A percentile compares a stretch with the other conserved stretches of the same genome.
These are phyloP conservation scores for Rhododendron simsii DNA, from an alignment of 148 eudicot genomes.

Conservation along the genomic window DNA sequence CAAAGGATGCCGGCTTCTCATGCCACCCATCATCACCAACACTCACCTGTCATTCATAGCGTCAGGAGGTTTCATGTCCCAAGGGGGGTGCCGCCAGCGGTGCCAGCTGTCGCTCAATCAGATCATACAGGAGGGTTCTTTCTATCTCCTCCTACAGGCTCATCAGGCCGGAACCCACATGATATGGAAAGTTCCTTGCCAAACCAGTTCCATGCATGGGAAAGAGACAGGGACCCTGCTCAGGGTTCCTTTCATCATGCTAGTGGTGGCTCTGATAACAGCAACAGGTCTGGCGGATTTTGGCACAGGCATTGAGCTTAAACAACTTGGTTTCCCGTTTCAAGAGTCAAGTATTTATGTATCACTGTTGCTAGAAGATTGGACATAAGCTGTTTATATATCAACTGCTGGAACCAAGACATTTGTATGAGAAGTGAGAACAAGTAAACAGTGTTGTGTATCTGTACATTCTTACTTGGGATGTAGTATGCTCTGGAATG, in stretches of 20 bases:
- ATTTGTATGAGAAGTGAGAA: not conserved
- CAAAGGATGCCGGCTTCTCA: slow-evolving; percentile 25
- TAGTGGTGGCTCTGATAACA: slow-evolving; percentile 19
- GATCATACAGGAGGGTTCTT: slow-evolving; percentile 19
- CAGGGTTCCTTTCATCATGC: slow-evolving; percentile 12
- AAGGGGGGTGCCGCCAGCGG: slow-evolving; percentile 9
- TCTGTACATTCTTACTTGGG: not conserved
- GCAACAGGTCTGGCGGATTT: slow-evolving; percentile 15
- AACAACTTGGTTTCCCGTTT: not conserved
- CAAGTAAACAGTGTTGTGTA: not conserved
- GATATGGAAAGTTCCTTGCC: slow-evolving; percentile 15
- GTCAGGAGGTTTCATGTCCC: slow-evolving; percentile 24
- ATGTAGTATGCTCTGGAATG: slow-evolving; percentile 9
- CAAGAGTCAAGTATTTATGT: not conserved
- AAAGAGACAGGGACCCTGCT: slow-evolving; percentile 15
- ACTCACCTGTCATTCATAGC: slow-evolving; percentile 16
- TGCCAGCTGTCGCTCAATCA: slow-evolving; percentile 10
- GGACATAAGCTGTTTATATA: not conserved
- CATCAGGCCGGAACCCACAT: slow-evolving; percentile 15
- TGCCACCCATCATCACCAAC: slow-evolving; percentile 24
- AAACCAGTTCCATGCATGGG: slow-evolving; percentile 8
- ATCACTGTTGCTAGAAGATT: not conserved
- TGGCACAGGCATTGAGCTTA: slow-evolving; percentile 29
- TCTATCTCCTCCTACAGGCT: slow-evolving; percentile 15
- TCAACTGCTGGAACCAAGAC: not conserved